Base-by-base conservation (phyloP, 345 rosid genomes). In the Rhodamnia rubescens region DNA sequence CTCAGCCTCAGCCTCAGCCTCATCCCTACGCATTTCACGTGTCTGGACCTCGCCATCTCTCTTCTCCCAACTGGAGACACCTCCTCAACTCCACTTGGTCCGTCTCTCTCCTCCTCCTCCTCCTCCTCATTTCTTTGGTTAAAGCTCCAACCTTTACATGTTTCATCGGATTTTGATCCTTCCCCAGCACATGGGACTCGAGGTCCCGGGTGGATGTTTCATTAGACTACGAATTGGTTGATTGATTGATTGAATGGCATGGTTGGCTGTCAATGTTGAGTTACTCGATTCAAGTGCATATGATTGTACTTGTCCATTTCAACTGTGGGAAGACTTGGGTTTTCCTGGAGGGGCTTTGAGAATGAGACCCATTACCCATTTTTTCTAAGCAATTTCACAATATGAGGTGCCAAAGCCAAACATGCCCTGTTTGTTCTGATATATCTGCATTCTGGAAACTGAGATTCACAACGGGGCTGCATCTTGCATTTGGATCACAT, bases 41-140 rank as follows among this genome's bases (percentile, higher is more conserved):
- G 5, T 95, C 98, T 2, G 99, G 99, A 9, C 99, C 99, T 69
- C 93, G 98, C n/a, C 96, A 97, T 85, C 91, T 95, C 1, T 90
- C 93, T 89, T 90, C 94, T 87, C 98, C 99, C 69, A 97, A 93
- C 55, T 97, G 99, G 99, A 93, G 98, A 91, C 98, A 97, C 82
- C 95, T 97, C 83, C 92, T 96, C 88, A 94, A 64, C 89, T 97
- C 99, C 8, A 95, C 95, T 89, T 97, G 99, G 99, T 97, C 54
- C 83, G 93, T 82, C 13, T 26, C 52, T 12, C 26, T 47, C 22
- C n/a, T 1, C 80, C 81, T 47, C 22, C n/a, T 1, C 80, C 81
- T 4, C 47, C 18, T 36, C 80, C 53, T 29, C 14, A 11, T 51
- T 74, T 78, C 57, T 85, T 78, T 18, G 15, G 27, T 32, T 84